These are phyloP conservation scores for Aspergillus oerlinghausenensis DNA, from an alignment of 2,329 filamentous ascomycete genomes.

Conservation along the genomic window DNA sequence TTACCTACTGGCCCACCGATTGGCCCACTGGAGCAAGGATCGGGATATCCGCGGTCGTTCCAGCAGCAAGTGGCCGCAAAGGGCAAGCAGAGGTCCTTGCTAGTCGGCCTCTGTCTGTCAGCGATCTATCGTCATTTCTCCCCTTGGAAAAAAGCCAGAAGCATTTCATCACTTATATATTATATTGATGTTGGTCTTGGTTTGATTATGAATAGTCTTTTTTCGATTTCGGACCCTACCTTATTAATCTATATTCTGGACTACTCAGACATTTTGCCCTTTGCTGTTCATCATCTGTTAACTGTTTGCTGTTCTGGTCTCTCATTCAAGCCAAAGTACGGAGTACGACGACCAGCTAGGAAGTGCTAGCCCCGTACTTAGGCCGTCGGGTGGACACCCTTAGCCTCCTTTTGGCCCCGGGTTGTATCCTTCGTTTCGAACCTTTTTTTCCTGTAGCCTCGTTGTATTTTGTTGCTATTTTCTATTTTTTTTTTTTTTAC, in stretches of 20 bases:
- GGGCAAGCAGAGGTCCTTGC: constrained; percentile 24
- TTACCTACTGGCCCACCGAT: constrained; percentile 15
- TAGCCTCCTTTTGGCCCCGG: not conserved
- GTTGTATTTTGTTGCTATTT: not conserved
- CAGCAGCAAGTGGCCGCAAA: constrained; percentile 32
- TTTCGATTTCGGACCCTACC: not conserved
- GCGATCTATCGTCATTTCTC: not conserved
- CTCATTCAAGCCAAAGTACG: not conserved
- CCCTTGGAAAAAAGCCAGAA: not conserved
- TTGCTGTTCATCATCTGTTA: not conserved
- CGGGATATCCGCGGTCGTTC: constrained; percentile 22
- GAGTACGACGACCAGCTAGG: not conserved
- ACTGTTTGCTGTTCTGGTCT: not conserved
- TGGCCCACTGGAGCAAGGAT: constrained; percentile 32
- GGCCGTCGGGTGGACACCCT: not conserved
- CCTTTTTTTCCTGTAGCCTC: constrained; percentile 10
- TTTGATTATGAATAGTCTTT: not conserved
- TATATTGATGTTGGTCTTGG: not conserved
- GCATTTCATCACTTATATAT: not conserved
- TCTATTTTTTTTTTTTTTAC: not conserved
- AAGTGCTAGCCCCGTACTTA: not conserved
- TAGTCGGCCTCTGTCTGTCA: constrained; percentile 13
- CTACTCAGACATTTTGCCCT: not conserved
- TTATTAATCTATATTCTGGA: not conserved
- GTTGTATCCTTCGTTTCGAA: not conserved